A percentile compares a stretch with the other conserved stretches of the same genome.
Conservation (phyloP, 2,329 filamentous ascomycete species). For the Colletotrichum truncatum region DNA sequence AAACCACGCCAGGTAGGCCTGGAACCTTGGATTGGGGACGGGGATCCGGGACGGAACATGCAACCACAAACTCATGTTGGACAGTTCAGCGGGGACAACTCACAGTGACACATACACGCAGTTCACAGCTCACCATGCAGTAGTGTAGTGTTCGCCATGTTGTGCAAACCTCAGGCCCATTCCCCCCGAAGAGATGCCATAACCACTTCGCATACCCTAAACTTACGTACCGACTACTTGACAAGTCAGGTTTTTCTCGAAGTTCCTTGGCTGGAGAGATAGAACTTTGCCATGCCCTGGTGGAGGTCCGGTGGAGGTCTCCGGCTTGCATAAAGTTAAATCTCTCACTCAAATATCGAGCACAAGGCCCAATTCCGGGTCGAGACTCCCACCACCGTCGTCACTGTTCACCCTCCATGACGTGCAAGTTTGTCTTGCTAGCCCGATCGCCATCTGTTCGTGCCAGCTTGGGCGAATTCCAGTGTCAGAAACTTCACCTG, state of each 20-base stretch:
- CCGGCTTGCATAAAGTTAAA: slow-evolving; percentile 22
- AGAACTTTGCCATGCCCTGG: not conserved
- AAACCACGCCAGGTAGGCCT: not conserved
- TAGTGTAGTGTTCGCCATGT: too few species aligned
- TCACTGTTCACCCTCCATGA: slow-evolving; percentile 20
- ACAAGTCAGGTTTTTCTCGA: slow-evolving; percentile 11
- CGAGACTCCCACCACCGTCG: not conserved
- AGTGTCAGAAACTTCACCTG: not conserved
- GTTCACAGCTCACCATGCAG: not conserved
- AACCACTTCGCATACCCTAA: too few species aligned
- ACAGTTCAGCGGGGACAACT: not conserved
- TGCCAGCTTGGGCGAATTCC: not conserved
- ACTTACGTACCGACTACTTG: too few species aligned
- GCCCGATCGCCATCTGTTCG: not conserved
- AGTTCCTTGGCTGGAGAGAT: not conserved
- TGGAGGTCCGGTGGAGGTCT: slow-evolving; percentile 28
- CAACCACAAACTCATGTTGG: not conserved
- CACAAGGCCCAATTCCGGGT: not conserved
- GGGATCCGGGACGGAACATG: not conserved
- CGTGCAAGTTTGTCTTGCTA: slow-evolving; percentile 3
- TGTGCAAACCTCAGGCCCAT: too few species aligned
- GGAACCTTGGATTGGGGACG: not conserved
- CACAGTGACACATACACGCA: not conserved
- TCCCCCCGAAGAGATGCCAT: too few species aligned
- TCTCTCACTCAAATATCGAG: slow-evolving; percentile 21